Evolutionary conservation across 257 asterid genomes (phyloP), one percentile per base, ranked within the genome.

Genomic region (Rehmannia glutinosa): DNA sequence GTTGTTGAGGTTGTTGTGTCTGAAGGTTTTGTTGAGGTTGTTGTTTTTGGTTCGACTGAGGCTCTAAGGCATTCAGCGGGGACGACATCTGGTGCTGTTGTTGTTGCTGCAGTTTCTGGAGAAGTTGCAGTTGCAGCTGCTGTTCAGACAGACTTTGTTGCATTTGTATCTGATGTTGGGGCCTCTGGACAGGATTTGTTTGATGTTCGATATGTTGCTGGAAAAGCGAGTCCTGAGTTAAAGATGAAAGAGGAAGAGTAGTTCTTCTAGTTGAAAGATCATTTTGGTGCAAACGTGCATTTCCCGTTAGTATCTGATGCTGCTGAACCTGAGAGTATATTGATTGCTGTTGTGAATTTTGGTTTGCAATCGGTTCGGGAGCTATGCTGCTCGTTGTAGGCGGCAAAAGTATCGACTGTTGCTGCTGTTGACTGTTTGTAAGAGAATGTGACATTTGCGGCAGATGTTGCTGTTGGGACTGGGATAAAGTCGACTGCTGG

Each of bases 121-220:
- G 84, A 61, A 78, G 66, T 78, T 86, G 91, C 47, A 83, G 62
- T 68, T 88, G 93, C 69, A 83, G 62, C 47, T 88, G 90, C 76
- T 87, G 96, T 56, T 87, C 96, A 0, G 87, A 47, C 47, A 87
- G 74, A 75, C 71, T 78, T 54, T 82, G 91, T 47, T 81, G 92
- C 68, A 77, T 49, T 55, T 82, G 92, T 2, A 77, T 11, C 53
- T 82, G 92, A 32, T 75, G 93, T 62, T 85, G 95, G 36, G 81
- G 59, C 77, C 87, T 83, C 69, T 85, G 93, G 76, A 55, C 3
- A n/a, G n/a, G n/a, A 78, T 63, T 69, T 45, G 79, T 84, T 13
- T 82, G 91, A n/a, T n/a, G n/a, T 45, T 87, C 90, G 8, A 73
- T 69, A 8, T 82, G 87, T 59, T 83, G 90, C 83, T 82, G 97